Percentiles rank a stretch among this genome's conserved stretches.
phyloP scores from a whole-genome alignment of 2,329 filamentous ascomycete genomes.

The Xylariaceae sp. region DNA sequence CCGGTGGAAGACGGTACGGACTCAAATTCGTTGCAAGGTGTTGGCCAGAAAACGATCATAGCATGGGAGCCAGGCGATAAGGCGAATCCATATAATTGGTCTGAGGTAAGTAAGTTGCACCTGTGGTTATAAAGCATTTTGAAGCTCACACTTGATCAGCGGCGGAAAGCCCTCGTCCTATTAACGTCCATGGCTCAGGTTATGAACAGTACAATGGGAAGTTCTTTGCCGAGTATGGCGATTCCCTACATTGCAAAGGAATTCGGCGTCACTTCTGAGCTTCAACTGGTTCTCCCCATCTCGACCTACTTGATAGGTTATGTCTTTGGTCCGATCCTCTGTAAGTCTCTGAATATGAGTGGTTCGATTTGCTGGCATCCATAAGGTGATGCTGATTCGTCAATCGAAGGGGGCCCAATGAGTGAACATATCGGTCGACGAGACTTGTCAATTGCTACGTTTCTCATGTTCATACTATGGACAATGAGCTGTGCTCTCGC shows the following conservation, averaged over 20 bases:
- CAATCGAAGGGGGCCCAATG: slow-evolving; percentile 60
- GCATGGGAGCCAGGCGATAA: slow-evolving; percentile 44
- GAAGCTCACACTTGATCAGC: slow-evolving; percentile 28
- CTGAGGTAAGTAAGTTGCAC: slow-evolving; percentile 25
- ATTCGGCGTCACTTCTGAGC: slow-evolving; percentile 48
- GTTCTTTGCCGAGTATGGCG: slow-evolving; percentile 60
- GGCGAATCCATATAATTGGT: slow-evolving; percentile 52
- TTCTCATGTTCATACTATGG: slow-evolving; percentile 44
- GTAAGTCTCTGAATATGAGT: slow-evolving; percentile 14
- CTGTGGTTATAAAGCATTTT: not conserved
- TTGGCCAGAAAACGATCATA: slow-evolving; percentile 30
- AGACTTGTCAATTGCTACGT: slow-evolving; percentile 40
- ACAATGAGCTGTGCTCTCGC: slow-evolving; percentile 53
- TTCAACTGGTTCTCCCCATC: slow-evolving; percentile 51
- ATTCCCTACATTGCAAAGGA: slow-evolving; percentile 52
- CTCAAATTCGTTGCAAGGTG: slow-evolving; percentile 11
- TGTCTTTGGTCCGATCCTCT: slow-evolving; percentile 43
- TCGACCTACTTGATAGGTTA: slow-evolving; percentile 63
- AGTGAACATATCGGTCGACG: slow-evolving; percentile 61
- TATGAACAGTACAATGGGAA: slow-evolving; percentile 65
- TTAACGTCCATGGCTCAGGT: slow-evolving; percentile 54
- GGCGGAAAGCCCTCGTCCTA: slow-evolving; percentile 51
- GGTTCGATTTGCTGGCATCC: not conserved
- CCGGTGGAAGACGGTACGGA: slow-evolving; percentile 8
- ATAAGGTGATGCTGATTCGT: slow-evolving; percentile 31